A percentile compares a stretch with the other conserved stretches of the same genome.
These are phyloP conservation scores for Trichoderma endophyticum DNA, from an alignment of 2,329 filamentous ascomycete species.

Conservation along the genomic window DNA sequence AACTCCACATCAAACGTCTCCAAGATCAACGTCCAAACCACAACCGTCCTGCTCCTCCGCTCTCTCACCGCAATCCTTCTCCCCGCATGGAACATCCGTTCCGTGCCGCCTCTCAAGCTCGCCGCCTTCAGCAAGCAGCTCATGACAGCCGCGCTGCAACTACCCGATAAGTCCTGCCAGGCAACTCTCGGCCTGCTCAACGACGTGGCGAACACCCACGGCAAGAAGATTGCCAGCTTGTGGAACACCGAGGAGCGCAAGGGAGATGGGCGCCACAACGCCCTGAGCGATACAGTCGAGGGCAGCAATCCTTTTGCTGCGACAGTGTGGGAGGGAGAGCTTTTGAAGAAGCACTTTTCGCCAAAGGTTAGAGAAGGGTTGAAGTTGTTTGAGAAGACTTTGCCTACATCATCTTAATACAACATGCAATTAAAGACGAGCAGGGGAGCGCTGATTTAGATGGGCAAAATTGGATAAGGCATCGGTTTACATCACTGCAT, in stretches of 20 bases:
- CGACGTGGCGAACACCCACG: constrained; percentile 77
- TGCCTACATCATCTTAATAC: constrained; percentile 37
- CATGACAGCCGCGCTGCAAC: constrained; percentile 73
- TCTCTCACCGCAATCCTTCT: constrained; percentile 80
- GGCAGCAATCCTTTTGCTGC: constrained; percentile 85
- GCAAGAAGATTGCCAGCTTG: constrained; percentile 75
- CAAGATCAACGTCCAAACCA: constrained; percentile 92
- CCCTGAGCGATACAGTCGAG: constrained; percentile 70
- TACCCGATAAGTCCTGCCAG: constrained; percentile 84
- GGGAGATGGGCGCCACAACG: constrained; percentile 83
- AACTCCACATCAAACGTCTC: constrained; percentile 41
- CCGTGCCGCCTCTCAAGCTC: constrained; percentile 77
- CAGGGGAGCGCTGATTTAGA: constrained; percentile 2
- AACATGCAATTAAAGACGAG: not conserved
- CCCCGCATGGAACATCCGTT: constrained; percentile 67
- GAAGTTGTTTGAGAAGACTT: constrained; percentile 64
- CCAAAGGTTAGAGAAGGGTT: constrained; percentile 78
- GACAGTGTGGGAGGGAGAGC: constrained; percentile 90
- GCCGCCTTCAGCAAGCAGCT: constrained; percentile 93
- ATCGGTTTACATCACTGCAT: not conserved
- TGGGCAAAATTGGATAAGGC: not conserved
- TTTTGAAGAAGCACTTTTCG: constrained; percentile 80
- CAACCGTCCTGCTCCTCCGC: constrained; percentile 84
- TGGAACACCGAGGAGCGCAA: constrained; percentile 95
- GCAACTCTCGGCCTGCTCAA: constrained; percentile 75